A percentile compares a stretch with the other conserved stretches of the same genome.
These are phyloP conservation scores for Chaetomiaceae sp. DNA, from an alignment of 2,329 filamentous ascomycete species.

Conservation along the genomic window DNA sequence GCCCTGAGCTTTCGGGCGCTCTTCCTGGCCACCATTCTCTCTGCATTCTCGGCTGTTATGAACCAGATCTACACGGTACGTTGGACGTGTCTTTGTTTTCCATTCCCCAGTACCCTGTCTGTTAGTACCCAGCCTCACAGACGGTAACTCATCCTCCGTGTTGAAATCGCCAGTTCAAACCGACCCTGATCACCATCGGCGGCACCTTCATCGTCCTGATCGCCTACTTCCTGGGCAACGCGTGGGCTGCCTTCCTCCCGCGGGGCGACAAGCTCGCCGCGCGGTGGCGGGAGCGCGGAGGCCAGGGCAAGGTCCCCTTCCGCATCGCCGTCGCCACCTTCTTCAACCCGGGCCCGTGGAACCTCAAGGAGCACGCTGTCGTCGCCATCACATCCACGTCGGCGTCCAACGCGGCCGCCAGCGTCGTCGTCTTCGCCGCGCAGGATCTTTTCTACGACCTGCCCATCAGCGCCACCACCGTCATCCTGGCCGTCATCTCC, in stretches of 20 bases:
- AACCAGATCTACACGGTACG: slow-evolving; percentile 49
- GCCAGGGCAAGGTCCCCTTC: slow-evolving; percentile 37
- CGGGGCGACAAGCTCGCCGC: slow-evolving; percentile 47
- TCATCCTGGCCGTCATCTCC: slow-evolving; percentile 46
- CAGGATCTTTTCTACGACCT: slow-evolving; percentile 50
- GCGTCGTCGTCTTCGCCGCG: slow-evolving; percentile 41
- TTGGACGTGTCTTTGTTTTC: neutral
- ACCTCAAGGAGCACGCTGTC: slow-evolving; percentile 52
- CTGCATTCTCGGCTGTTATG: slow-evolving; percentile 52
- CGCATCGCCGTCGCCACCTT: slow-evolving; percentile 40
- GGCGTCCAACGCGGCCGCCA: slow-evolving; percentile 44
- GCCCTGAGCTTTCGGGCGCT: slow-evolving; percentile 50
- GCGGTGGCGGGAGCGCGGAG: slow-evolving; percentile 40
- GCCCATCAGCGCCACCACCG: slow-evolving; percentile 40
- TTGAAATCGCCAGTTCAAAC: slow-evolving; percentile 42
- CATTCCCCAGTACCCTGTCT: too few relatives aligned
- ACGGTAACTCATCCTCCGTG: too few relatives aligned
- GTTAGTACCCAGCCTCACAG: neutral
- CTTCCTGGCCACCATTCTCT: slow-evolving; percentile 44
- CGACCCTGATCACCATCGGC: slow-evolving; percentile 42
- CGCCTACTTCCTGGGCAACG: slow-evolving; percentile 50
- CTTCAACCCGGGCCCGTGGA: slow-evolving; percentile 48
- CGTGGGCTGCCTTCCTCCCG: slow-evolving; percentile 43
- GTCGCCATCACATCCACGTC: slow-evolving; percentile 50
- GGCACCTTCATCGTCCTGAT: slow-evolving; percentile 55